Conservation (phyloP, 176 grass and related monocot genomes). For the Cocos nucifera region DNA sequence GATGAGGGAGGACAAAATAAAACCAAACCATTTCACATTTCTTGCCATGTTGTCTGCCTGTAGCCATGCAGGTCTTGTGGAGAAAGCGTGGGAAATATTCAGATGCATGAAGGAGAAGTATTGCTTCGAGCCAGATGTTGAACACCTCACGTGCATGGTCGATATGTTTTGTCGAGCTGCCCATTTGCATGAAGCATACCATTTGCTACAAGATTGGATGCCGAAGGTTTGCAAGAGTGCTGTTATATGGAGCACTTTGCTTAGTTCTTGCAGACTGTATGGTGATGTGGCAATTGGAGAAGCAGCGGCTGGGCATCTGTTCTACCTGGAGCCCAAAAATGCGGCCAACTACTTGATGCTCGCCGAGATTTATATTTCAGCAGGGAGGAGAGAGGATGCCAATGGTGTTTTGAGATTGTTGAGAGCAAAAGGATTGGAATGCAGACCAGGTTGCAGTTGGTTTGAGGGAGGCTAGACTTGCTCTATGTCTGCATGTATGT, state of each 20-base stretch:
- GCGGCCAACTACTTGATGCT: constrained; percentile 61
- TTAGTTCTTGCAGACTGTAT: constrained; percentile 45
- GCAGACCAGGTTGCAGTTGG: constrained; percentile 51
- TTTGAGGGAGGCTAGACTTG: constrained; percentile 18
- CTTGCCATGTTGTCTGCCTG: constrained; percentile 47
- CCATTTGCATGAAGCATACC: constrained; percentile 47
- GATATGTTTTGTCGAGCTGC: constrained; percentile 53
- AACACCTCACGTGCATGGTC: constrained; percentile 57
- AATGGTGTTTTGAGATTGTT: constrained; percentile 26
- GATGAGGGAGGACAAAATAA: constrained; percentile 42
- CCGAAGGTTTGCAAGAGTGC: constrained; percentile 12
- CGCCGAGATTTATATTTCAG: constrained; percentile 60
- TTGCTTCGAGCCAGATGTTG: constrained; percentile 33
- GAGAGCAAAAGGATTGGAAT: constrained; percentile 26
- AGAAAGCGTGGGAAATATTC: constrained; percentile 45
- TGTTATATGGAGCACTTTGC: constrained; percentile 43
- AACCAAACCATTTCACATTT: constrained; percentile 58
- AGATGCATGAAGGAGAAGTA: constrained; percentile 57
- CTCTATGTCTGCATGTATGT: too few relatives aligned
- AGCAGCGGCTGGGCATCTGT: constrained; percentile 40
- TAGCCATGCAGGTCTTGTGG: constrained; percentile 53
- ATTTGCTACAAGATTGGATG: constrained; percentile 26
- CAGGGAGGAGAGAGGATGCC: constrained; percentile 46
- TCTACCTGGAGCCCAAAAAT: constrained; percentile 56
- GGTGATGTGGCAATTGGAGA: constrained; percentile 43